Conservation (phyloP, 2,329 filamentous ascomycete species). For the Fusarium mangiferae region DNA sequence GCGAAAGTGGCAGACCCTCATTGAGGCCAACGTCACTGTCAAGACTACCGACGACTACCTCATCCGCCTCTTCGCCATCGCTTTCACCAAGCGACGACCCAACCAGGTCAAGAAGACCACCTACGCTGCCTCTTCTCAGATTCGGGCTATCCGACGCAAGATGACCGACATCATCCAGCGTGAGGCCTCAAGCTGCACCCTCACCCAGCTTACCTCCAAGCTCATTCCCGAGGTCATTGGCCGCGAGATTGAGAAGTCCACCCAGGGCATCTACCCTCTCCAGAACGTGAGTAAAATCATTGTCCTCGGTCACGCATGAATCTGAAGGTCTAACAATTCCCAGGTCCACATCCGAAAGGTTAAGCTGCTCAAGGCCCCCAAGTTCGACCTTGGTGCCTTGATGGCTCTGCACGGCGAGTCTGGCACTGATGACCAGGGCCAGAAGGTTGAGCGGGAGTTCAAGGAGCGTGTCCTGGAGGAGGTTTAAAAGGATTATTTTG, state of each 20-base stretch:
- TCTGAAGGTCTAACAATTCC: slow-evolving; percentile 2
- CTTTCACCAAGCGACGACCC: slow-evolving; percentile 98
- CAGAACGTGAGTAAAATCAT: slow-evolving; percentile 80
- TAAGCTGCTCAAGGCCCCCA: slow-evolving; percentile 98
- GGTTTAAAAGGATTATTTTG: slow-evolving; percentile 74
- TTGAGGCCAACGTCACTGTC: slow-evolving; percentile 99
- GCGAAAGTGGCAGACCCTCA: slow-evolving; percentile 99
- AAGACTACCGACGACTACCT: slow-evolving; percentile 99
- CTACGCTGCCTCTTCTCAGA: slow-evolving; percentile 96
- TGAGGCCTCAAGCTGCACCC: slow-evolving; percentile 93
- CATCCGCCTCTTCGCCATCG: slow-evolving; percentile 97
- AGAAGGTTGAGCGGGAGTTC: slow-evolving; percentile 99
- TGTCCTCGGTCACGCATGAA: neutral
- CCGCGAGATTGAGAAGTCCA: slow-evolving; percentile 99
- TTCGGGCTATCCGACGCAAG: slow-evolving; percentile 98
- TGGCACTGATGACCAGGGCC: slow-evolving; percentile 92
- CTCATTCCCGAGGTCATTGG: slow-evolving; percentile 99
- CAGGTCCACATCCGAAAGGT: slow-evolving; percentile 99
- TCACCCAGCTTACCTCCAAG: slow-evolving; percentile 97
- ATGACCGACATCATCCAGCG: slow-evolving; percentile 99
- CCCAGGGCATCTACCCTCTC: slow-evolving; percentile 99
- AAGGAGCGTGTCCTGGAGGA: slow-evolving; percentile 96
- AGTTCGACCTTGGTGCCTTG: slow-evolving; percentile 98
- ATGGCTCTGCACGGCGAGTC: slow-evolving; percentile 98
- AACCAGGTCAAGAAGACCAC: slow-evolving; percentile 99